Evolutionary conservation across 139 green algal genomes (phyloP).

Genomic region (Penium margaritaceum): DNA sequence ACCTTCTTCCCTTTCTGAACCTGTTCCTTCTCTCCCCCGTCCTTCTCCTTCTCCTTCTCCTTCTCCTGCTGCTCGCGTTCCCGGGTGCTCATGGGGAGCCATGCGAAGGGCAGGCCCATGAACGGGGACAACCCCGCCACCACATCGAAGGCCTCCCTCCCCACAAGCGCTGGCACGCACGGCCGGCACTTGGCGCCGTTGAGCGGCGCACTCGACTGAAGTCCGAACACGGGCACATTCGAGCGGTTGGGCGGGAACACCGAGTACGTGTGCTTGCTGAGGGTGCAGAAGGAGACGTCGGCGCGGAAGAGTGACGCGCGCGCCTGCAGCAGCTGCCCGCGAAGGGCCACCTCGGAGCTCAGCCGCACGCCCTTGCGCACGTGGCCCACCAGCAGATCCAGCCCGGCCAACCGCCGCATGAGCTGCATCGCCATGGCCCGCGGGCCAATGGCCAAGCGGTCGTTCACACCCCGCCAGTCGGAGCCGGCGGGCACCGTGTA

Average conservation of each 20-base stretch:
- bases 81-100: too few relatives aligned
- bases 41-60: too few relatives aligned
- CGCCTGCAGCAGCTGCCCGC: conserved; percentile 6
- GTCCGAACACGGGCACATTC: conserved; percentile 2
- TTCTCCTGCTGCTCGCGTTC: too few relatives aligned
- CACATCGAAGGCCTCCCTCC: too few relatives aligned
- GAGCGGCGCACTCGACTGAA: background rate
- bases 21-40: too few relatives aligned
- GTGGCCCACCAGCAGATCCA: conserved; percentile 13
- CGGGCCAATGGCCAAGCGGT: conserved; percentile 26
- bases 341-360: conserved; percentile 31
- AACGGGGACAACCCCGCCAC: too few relatives aligned
- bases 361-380: background rate
- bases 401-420: conserved; percentile 2
- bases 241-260: background rate
- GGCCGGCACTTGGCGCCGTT: conserved; percentile 38
- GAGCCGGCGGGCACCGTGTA: conserved; percentile 23
- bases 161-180: conserved; percentile 21
- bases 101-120: too few relatives aligned
- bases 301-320: background rate
- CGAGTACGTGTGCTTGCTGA: conserved; percentile 17
- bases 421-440: background rate
- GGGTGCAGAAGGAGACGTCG: conserved; percentile 27
- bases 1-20: too few relatives aligned
- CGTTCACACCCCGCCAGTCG: conserved; percentile 20